Percentiles rank a stretch among this genome's conserved stretches.
phyloP scores from a whole-genome alignment of 306 rosid species.

The Ormosia semicastrata region DNA sequence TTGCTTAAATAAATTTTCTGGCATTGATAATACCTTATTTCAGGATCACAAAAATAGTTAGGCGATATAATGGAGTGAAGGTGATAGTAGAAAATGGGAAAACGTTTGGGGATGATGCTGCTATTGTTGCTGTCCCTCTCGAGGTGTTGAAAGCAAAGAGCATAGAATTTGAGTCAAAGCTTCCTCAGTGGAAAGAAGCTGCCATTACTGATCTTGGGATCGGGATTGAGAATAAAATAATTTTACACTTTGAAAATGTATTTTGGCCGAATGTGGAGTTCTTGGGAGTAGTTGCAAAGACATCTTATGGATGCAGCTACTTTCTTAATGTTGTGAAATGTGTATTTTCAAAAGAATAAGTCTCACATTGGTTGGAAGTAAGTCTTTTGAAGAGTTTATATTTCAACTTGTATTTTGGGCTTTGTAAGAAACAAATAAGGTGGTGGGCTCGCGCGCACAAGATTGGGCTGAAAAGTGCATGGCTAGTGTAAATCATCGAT shows the following conservation, averaged over 20 bases:
- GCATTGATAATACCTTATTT: conserved; percentile 23
- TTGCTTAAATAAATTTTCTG: conserved; percentile 17
- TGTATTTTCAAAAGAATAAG: no score
- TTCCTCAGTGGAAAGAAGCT: conserved; percentile 95
- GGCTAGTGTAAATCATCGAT: no score
- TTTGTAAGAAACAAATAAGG: no score
- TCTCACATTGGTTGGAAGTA: no score
- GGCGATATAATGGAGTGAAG: conserved; percentile 78
- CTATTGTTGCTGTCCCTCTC: conserved; percentile 79
- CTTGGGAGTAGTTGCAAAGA: conserved; percentile 93
- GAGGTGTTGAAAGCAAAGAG: conserved; percentile 82
- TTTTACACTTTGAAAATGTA: conserved; percentile 83
- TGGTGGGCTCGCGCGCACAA: no score
- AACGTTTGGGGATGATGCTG: conserved; percentile 91
- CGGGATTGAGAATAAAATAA: conserved; percentile 90
- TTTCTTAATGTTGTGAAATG: no score
- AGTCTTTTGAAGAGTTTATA: no score
- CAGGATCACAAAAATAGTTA: conserved; percentile 78
- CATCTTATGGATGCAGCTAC: conserved; percentile 95
- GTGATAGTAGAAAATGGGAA: conserved; percentile 75
- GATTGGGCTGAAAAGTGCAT: no score
- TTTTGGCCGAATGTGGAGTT: conserved; percentile 99
- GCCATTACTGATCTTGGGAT: conserved; percentile 91
- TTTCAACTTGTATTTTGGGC: no score
- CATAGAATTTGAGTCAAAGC: conserved; percentile 85